These are phyloP conservation scores for Tricholomella constricta DNA, from an alignment of 768 basidiomycete genomes.

Conservation along the genomic window DNA sequence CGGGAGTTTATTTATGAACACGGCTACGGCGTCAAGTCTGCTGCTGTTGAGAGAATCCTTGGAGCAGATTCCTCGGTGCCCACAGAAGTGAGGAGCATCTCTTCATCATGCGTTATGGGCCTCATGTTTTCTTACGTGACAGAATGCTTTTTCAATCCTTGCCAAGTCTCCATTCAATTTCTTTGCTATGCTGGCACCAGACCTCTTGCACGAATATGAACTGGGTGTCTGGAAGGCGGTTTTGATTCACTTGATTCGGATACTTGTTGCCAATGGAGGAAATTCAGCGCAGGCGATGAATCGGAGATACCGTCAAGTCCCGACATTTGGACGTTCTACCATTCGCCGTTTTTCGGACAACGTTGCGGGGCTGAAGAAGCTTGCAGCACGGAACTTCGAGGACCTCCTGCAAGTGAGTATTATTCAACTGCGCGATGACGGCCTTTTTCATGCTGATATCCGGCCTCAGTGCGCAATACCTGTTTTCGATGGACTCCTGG, in stretches of 20 bases:
- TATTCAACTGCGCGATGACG: background rate
- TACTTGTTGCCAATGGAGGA: slow-evolving; percentile 19
- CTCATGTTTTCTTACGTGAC: background rate
- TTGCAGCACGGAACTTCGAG: no score
- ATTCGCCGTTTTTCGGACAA: slow-evolving; percentile 33
- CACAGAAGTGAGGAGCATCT: slow-evolving; percentile 14
- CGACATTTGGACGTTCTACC: no score
- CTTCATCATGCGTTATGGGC: background rate
- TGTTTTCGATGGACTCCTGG: slow-evolving; percentile 33
- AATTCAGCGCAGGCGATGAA: background rate
- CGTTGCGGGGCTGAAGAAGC: no score
- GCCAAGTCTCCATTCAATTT: slow-evolving; percentile 22
- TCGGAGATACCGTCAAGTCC: background rate
- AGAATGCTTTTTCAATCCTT: slow-evolving; percentile 32
- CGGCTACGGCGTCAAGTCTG: background rate
- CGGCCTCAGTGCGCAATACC: slow-evolving; percentile 39
- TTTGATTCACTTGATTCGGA: slow-evolving; percentile 33
- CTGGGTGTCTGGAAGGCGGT: slow-evolving; percentile 37
- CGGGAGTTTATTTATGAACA: slow-evolving; percentile 23
- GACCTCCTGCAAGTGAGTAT: slow-evolving; percentile 27
- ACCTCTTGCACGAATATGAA: slow-evolving; percentile 39
- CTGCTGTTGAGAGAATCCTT: slow-evolving; percentile 7
- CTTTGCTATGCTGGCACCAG: slow-evolving; percentile 27
- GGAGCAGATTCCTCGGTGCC: slow-evolving; percentile 16
- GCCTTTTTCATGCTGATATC: background rate